phyloP scores from a whole-genome alignment of 495 filamentous ascomycete species.

The Hypoxylon lenormandii region DNA sequence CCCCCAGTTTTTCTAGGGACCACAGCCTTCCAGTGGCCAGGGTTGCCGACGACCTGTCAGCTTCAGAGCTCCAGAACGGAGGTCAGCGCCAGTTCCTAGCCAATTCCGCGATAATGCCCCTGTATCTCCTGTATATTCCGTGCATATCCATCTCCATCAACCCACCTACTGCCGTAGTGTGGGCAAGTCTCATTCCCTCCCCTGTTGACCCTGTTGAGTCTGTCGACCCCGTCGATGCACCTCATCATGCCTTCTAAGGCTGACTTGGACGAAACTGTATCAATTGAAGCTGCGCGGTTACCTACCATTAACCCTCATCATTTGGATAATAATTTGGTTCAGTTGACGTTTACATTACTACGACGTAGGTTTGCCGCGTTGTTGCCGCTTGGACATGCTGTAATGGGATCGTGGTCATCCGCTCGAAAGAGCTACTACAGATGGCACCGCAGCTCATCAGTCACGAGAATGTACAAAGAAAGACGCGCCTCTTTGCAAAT shows the following conservation, averaged over 20 bases:
- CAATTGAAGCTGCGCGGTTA: constrained; percentile 41
- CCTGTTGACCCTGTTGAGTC: no score
- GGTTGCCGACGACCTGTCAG: constrained; percentile 28
- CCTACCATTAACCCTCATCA: constrained; percentile 20
- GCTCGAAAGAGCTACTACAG: constrained; percentile 31
- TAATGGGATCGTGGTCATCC: constrained; percentile 43
- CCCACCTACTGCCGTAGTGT: constrained; percentile 18
- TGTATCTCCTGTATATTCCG: constrained; percentile 34
- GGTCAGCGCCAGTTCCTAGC: constrained; percentile 31
- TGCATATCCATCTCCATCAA: constrained; percentile 32
- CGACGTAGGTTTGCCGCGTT: constrained; percentile 33
- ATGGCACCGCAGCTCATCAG: constrained; percentile 42
- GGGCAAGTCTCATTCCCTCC: constrained; percentile 12
- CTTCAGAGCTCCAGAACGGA: constrained; percentile 19
- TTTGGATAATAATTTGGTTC: constrained; percentile 29
- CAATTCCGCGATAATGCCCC: constrained; percentile 26
- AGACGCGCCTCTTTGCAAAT: constrained; percentile 34
- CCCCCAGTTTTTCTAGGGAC: constrained; percentile 29
- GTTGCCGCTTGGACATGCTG: constrained; percentile 46
- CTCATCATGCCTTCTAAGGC: constrained; percentile 47
- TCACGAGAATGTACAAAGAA: constrained; percentile 31
- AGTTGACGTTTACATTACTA: constrained; percentile 26
- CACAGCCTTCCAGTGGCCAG: constrained; percentile 31
- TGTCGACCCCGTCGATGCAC: constrained; percentile 35
- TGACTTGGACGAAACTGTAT: constrained; percentile 31